Evolutionary conservation across 2,329 filamentous ascomycete species (phyloP).

Genomic region (Aspergillus sp.): DNA sequence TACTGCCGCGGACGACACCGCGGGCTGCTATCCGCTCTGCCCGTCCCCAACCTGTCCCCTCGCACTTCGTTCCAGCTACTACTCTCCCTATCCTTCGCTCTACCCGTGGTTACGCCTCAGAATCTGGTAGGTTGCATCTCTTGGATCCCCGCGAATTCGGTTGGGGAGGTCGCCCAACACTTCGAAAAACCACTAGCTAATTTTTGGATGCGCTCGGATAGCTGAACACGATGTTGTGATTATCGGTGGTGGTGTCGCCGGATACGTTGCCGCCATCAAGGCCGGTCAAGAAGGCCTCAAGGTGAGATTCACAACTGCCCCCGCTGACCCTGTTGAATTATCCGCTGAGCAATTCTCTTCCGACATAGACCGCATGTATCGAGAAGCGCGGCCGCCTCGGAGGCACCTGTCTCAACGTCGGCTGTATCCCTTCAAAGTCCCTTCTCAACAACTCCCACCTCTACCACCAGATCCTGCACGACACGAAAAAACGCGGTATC

Average conservation of each 20-base stretch:
- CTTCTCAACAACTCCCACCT: slow-evolving; percentile 99
- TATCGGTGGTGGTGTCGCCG: slow-evolving; percentile 96
- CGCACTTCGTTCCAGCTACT: slow-evolving; percentile 41
- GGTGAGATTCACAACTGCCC: slow-evolving; percentile 57
- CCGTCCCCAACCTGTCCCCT: slow-evolving; percentile 41
- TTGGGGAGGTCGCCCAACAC: slow-evolving; percentile 21
- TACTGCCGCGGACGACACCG: slow-evolving; percentile 55
- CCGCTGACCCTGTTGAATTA: slow-evolving; percentile 10
- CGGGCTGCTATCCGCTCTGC: slow-evolving; percentile 48
- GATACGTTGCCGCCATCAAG: slow-evolving; percentile 99
- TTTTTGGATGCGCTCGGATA: slow-evolving; percentile 41
- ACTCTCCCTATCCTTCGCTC: slow-evolving; percentile 54
- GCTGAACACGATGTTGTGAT: slow-evolving; percentile 97
- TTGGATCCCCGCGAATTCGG: neutral
- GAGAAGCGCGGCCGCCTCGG: slow-evolving; percentile 96
- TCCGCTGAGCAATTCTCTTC: slow-evolving; percentile 20
- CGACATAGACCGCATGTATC: slow-evolving; percentile 82
- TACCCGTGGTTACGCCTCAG: slow-evolving; percentile 62
- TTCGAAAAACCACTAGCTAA: slow-evolving; percentile 27
- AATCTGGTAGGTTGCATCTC: slow-evolving; percentile 46
- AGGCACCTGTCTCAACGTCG: slow-evolving; percentile 97
- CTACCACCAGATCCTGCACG: slow-evolving; percentile 95
- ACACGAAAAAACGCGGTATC: slow-evolving; percentile 96
- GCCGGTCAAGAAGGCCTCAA: slow-evolving; percentile 96
- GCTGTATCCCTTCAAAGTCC: slow-evolving; percentile 98